phyloP scores from a whole-genome alignment of 2,329 filamentous ascomycete species.

The Trichoderma arundinaceum region DNA sequence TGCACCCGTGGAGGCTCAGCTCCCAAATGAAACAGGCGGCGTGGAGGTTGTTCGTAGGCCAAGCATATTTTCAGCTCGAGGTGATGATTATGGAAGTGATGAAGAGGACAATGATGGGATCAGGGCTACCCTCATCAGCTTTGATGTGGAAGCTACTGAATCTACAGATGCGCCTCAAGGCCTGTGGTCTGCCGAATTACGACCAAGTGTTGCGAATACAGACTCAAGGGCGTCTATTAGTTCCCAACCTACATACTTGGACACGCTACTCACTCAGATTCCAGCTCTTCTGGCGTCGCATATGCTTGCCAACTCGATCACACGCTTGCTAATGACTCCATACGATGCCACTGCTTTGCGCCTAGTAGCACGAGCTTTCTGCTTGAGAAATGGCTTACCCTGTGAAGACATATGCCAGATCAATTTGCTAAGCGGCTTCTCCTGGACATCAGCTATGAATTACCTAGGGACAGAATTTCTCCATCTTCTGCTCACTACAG shows the following conservation, averaged over 20 bases:
- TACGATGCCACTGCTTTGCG: constrained; percentile 55
- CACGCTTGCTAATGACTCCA: constrained; percentile 53
- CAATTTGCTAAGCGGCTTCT: constrained; percentile 47
- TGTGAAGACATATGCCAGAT: constrained; percentile 48
- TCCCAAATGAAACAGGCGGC: constrained; percentile 38
- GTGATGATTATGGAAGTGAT: constrained; percentile 60
- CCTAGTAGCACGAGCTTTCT: constrained; percentile 52
- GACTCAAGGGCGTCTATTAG: constrained; percentile 39
- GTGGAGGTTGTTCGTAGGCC: constrained; percentile 49
- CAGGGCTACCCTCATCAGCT: constrained; percentile 63
- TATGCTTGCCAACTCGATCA: constrained; percentile 52
- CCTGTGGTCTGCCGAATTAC: constrained; percentile 64
- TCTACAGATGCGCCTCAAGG: constrained; percentile 57
- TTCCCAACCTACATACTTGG: constrained; percentile 48
- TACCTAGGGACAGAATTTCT: constrained; percentile 54
- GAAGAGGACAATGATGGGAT: constrained; percentile 62
- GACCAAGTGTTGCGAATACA: constrained; percentile 51
- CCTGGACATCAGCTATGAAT: constrained; percentile 51
- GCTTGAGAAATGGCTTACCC: constrained; percentile 47
- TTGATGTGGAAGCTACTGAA: constrained; percentile 65
- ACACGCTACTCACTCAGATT: constrained; percentile 58
- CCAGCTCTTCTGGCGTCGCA: constrained; percentile 56
- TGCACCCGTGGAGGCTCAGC: constrained; percentile 38
- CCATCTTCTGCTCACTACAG: constrained; percentile 51
- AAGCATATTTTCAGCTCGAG: constrained; percentile 55